A percentile compares a stretch with the other conserved stretches of the same genome.
Conservation (phyloP, 768 basidiomycete species). For the Calvatia gigantea region DNA sequence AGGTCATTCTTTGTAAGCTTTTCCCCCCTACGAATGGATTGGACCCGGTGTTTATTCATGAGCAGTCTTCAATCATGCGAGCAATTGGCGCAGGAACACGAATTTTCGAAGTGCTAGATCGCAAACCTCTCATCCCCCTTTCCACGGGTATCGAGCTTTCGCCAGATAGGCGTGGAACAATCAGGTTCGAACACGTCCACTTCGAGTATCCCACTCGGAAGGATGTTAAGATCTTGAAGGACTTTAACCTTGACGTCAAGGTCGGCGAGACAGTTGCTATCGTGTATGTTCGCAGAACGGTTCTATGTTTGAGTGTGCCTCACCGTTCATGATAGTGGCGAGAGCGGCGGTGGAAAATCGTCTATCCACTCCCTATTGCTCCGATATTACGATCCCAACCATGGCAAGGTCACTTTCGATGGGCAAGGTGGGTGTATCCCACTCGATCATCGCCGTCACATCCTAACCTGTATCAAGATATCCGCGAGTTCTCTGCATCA, state of each 20-base stretch:
- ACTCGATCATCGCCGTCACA: background rate
- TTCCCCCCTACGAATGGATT: slow-evolving; percentile 14
- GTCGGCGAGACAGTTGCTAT: slow-evolving; percentile 89
- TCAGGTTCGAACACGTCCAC: slow-evolving; percentile 78
- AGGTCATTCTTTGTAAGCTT: slow-evolving; percentile 52
- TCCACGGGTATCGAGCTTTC: slow-evolving; percentile 56
- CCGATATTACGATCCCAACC: slow-evolving; percentile 86
- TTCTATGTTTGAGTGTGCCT: background rate
- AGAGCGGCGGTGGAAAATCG: slow-evolving; percentile 93
- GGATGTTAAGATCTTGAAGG: slow-evolving; percentile 76
- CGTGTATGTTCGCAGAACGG: slow-evolving; percentile 57
- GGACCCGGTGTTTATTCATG: background rate
- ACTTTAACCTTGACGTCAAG: slow-evolving; percentile 75
- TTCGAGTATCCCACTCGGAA: slow-evolving; percentile 91
- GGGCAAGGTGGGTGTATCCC: slow-evolving; percentile 61
- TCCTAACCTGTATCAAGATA: slow-evolving; percentile 47
- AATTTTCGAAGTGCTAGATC: slow-evolving; percentile 91
- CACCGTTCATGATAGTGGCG: slow-evolving; percentile 53
- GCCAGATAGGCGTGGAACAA: slow-evolving; percentile 55
- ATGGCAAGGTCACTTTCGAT: slow-evolving; percentile 80
- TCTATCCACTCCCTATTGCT: slow-evolving; percentile 85
- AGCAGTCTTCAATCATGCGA: slow-evolving; percentile 90
- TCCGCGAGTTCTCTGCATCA: slow-evolving; percentile 77
- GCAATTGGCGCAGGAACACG: slow-evolving; percentile 91
- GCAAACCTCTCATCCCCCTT: slow-evolving; percentile 69